Evolutionary conservation across 192 early-diverging fungal species (phyloP), one percentile per base, ranked within the genome.

Genomic region (Rhizophagus clarus): DNA sequence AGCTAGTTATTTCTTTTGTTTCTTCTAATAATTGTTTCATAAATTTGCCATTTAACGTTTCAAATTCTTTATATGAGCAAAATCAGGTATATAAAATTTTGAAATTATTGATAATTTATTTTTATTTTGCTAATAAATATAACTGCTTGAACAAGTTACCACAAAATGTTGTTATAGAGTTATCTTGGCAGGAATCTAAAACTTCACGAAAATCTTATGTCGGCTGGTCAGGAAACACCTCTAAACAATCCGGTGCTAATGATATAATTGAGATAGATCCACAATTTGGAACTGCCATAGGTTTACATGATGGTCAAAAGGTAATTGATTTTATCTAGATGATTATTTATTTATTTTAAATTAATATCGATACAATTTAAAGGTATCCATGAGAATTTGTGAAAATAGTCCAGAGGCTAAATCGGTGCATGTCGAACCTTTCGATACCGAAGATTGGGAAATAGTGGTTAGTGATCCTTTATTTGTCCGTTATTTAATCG

Each of bases 381-480:
- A 86, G 83, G 91, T 94, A 17, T 81, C 83, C 6, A 86, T 93
- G 31, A 90, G 89, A 72, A 90, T 92, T 82, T 85, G 88, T 70
- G 80, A 87, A 24, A 80, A 88, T 60, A 83, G 89, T 11, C 85
- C 85, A 15, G 87, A 88, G 17, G 90, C 92, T 34, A 84, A 84
- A 14, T 84, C 87, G 47, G 91, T 93, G 0, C 83, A 89, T 76
- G 93, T 94, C 29, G 94, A 91, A 64, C 93, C 93, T 1, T 85
- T 83, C 64, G 86, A 86, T 9, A 88, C 89, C 47, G 93, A 95
- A 70, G 94, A 95, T 82, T 95, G 93, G 93, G 94, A 95, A 83
- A 94, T 95, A 63, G 73, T 95, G 83, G 89, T 89, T 14, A 45
- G 42, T 45, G 12, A 87, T 75, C 17, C 26, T 47, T 49, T 28